phyloP scores from a whole-genome alignment of 192 early-diverging fungal genomes.

The Gigaspora rosea region DNA sequence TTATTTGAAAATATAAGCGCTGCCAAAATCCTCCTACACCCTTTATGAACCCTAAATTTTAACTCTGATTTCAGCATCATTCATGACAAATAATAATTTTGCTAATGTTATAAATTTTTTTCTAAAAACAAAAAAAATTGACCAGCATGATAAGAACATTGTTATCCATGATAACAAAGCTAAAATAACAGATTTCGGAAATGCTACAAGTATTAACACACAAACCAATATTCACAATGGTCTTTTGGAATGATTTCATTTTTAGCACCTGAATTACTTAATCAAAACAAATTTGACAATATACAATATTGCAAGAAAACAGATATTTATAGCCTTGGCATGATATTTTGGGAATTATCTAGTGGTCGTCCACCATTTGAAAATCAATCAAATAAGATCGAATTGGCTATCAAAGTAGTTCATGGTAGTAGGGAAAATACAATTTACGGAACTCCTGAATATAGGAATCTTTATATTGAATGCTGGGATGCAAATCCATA shows the following conservation, averaged over 20 bases:
- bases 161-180: neutral
- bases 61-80: too few species aligned
- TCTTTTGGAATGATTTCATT: neutral
- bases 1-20: too few species aligned
- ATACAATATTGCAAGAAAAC: too few species aligned
- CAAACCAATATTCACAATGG: neutral
- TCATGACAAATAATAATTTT: too few species aligned
- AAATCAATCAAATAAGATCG: neutral
- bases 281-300: neutral
- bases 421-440: neutral
- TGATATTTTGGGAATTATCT: neutral
- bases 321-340: constrained; percentile 8
- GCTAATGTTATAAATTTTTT: neutral
- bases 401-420: neutral
- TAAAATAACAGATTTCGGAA: constrained; percentile 20
- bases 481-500: neutral
- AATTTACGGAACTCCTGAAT: neutral
- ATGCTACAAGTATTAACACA: neutral
- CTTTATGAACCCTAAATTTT: too few species aligned
- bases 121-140: neutral
- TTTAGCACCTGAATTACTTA: neutral
- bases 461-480: neutral
- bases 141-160: neutral
- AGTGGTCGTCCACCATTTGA: neutral
- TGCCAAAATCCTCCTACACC: too few species aligned